Conservation (phyloP, 2,329 filamentous ascomycete genomes). For the Colletotrichum lupini region DNA sequence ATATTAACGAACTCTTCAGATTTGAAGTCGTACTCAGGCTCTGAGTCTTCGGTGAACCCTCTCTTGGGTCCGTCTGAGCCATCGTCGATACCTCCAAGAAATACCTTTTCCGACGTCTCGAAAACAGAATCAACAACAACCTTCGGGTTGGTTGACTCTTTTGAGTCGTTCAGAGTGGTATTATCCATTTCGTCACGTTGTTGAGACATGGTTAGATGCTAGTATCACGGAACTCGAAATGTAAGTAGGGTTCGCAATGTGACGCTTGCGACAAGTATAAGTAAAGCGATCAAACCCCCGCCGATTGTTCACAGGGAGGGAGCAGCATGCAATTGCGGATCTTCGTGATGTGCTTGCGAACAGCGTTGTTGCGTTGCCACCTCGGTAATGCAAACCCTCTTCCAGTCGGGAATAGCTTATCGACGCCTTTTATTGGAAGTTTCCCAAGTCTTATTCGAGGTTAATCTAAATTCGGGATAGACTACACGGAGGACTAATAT, state of each 20-base stretch:
- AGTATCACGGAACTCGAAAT: no score
- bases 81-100: constrained; percentile 7
- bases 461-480: not conserved
- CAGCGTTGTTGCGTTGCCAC: not conserved
- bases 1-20: constrained; percentile 31
- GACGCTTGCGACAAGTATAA: not conserved
- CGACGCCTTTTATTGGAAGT: not conserved
- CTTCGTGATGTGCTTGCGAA: constrained; percentile 21
- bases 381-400: constrained; percentile 6
- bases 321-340: constrained; percentile 31
- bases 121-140: constrained; percentile 15
- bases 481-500: not conserved
- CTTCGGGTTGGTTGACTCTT: not conserved
- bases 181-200: constrained; percentile 6
- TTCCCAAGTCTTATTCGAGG: not conserved
- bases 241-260: not conserved
- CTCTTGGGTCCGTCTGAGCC: not conserved
- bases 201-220: constrained; percentile 10
- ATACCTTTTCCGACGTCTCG: constrained; percentile 20
- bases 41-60: constrained; percentile 6
- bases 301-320: not conserved
- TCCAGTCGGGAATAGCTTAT: constrained; percentile 6
- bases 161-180: not conserved
- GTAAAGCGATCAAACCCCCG: not conserved
- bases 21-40: constrained; percentile 30